Evolutionary conservation across 176 grass and related monocot species (phyloP), one percentile per base, ranked within the genome.

Genomic region (Paspalum vaginatum): DNA sequence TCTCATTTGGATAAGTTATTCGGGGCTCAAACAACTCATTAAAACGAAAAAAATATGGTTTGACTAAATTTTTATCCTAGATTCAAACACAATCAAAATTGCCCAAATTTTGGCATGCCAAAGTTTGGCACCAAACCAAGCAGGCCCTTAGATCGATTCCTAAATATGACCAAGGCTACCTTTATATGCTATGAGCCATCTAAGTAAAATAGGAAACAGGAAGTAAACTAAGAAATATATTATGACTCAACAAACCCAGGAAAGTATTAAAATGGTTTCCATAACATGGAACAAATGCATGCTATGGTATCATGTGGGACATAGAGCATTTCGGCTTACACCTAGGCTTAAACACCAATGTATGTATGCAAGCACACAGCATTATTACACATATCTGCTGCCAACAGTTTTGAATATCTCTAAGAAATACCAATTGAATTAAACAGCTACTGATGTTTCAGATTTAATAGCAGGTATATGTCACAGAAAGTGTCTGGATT

Each of bases 371-470:
- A 78, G 55, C 21, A 71, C 48, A 41, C 16, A 72, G 16, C 16
- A 25, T 61, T 73, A 20, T 66, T 58, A 13, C 39, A 74, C 25
- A 54, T 69, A 70, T 66, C 16, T 14, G 38, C 53, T 14, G 47
- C 22, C 39, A 18, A 52, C 45, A 61, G 78, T 52, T 61, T 7
- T 24, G 7, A 40, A 25, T 61, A 17, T 61, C 14, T 60, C 55
- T 60, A 60, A 66, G 68, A 44, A 68, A 76, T 44, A 52, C 9
- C 1, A 13, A 66, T 59, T 32, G 32, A 48, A 66, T 49, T 41
- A 71, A 77, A 77, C 20, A 83, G 41, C 17, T 51, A 44, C 41
- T 21, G 16, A 51, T 76, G 18, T 66, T 72, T 32, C 68, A 71
- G 18, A 41, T 75, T 38, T 38, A 65, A 53, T 45, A 66, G n/a